Conservation (phyloP, 495 filamentous ascomycete genomes). For the Parmelia sp. region DNA sequence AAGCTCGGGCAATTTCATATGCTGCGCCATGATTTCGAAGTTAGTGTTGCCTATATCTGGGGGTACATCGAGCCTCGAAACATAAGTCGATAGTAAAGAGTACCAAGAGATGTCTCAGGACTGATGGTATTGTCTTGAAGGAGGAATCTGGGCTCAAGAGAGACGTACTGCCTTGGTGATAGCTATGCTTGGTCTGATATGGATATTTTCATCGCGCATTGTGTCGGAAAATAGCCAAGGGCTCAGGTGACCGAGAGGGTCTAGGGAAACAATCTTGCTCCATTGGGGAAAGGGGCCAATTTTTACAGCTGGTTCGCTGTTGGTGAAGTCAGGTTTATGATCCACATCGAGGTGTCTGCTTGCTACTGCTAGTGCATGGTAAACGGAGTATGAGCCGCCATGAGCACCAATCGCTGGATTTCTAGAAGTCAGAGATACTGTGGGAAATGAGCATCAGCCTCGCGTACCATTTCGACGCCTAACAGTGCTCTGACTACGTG, state of each 20-base stretch:
- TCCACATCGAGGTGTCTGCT: slow-evolving; percentile 78
- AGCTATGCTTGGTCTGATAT: slow-evolving; percentile 91
- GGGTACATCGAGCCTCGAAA: neutral
- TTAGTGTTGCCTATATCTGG: neutral
- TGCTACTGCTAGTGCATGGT: slow-evolving; percentile 89
- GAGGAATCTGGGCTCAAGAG: neutral
- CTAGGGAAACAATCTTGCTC: slow-evolving; percentile 98
- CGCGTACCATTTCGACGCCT: slow-evolving; percentile 73
- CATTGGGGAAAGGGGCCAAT: slow-evolving; percentile 87
- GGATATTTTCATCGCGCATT: slow-evolving; percentile 64
- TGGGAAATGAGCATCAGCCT: slow-evolving; percentile 22
- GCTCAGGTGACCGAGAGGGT: slow-evolving; percentile 84
- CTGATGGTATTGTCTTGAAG: neutral
- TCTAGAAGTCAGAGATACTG: slow-evolving; percentile 20
- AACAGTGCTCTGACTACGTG: slow-evolving; percentile 65
- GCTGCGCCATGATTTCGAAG: slow-evolving; percentile 28
- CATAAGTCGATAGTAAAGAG: neutral
- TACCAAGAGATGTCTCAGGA: neutral
- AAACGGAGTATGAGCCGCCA: slow-evolving; percentile 95
- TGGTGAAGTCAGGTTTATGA: slow-evolving; percentile 89
- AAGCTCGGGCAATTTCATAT: slow-evolving; percentile 94
- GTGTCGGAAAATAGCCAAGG: slow-evolving; percentile 71
- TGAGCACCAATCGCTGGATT: slow-evolving; percentile 64
- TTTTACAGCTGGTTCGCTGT: slow-evolving; percentile 82
- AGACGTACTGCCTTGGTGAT: slow-evolving; percentile 63